Base-by-base conservation (phyloP, 768 basidiomycete species). In the Panaeolus papilionaceus region DNA sequence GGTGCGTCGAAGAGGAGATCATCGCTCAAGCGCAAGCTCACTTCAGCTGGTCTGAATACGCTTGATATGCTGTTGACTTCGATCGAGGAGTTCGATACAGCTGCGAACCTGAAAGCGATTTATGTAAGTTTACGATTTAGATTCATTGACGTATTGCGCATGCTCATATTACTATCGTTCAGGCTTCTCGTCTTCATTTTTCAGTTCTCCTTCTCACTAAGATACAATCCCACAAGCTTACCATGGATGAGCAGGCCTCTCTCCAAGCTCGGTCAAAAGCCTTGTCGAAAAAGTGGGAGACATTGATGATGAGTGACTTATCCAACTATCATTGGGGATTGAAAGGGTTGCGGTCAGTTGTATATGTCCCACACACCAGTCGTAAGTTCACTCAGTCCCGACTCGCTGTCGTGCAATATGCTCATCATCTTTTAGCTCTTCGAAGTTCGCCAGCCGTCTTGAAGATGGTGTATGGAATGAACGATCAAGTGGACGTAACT, bases 401-500 rank as follows among this genome's bases (percentile, higher is more conserved):
- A 2, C 39, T 40, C 9, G 9, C 39, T 14, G 11, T 40, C 14
- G 39, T 40, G 9, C 39, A 14, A 40, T 11, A 10, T 10, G 39
- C 39, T 40, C 39, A 40, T 40, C 4, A 14, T 16, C 42, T 33
- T 1, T 37, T 37, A 58, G 54, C 54, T 37, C 33, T 58, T 26
- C 54, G 54, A 58, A 58, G 11, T 37, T 58, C 28, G 1, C 20
- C 28, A 16, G 28, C 54, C 28, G 28, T 58, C 28, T 33, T 58
- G 54, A 58, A 58, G 54, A 58, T 58, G 54, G 54, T 58, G 12
- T 58, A 58, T 58, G 54, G 54, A 7, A 58, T 58, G 26, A 58
- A 58, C 28, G 54, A 58, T 33, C 26, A 58, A 58, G 54, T 58
- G n/a, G 54, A 58, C 14, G 54, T 58, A 12, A 33, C 54, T 14